Evolutionary conservation across 129 eudicot species (phyloP).

Genomic region (Arctium lappa): DNA sequence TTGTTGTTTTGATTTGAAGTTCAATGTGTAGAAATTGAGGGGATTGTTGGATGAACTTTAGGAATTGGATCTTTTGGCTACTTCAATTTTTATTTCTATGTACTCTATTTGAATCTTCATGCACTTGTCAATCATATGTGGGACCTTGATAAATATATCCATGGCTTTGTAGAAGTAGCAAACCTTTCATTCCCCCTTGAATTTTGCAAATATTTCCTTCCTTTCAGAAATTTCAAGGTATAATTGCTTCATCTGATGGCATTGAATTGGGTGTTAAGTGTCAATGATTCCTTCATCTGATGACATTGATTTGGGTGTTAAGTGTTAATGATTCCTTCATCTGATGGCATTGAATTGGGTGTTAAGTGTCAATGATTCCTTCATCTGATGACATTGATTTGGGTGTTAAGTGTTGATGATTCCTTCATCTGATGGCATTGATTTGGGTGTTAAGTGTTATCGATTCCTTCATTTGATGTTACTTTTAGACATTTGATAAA

Average conservation of each 20-base stretch:
- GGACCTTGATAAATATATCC: neutral
- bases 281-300: neutral
- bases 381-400: neutral
- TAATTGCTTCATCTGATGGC: neutral
- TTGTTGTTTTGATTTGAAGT: neutral
- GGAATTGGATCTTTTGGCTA: neutral
- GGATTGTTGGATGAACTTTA: neutral
- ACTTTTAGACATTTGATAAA: neutral
- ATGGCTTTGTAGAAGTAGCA: neutral
- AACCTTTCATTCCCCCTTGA: neutral
- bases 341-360: neutral
- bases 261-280: neutral
- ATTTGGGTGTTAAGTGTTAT: neutral
- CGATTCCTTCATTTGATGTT: neutral
- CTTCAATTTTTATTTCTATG: neutral
- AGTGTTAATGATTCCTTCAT: too few relatives aligned
- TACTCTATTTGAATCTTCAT: neutral
- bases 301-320: neutral
- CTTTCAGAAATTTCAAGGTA: neutral
- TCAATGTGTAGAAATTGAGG: neutral
- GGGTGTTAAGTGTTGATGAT: neutral
- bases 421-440: neutral
- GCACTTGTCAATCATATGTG: neutral
- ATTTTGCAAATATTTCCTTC: neutral
- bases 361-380: neutral